These are phyloP conservation scores for Ophiostoma sp. DNA, from an alignment of 2,329 filamentous ascomycete species.

Conservation along the genomic window DNA sequence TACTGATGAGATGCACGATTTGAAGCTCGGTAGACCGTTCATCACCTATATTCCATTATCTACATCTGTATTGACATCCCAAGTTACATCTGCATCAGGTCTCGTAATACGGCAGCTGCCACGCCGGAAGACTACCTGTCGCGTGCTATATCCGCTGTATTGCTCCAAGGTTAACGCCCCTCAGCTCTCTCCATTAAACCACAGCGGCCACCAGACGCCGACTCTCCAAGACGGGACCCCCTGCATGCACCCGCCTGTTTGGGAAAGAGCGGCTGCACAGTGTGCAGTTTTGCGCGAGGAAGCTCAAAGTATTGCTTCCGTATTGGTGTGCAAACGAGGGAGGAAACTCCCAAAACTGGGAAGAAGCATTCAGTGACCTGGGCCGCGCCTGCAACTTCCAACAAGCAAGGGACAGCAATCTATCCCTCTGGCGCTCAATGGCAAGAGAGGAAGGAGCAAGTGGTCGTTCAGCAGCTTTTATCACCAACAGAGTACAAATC, in stretches of 20 bases:
- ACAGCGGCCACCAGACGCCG: not conserved
- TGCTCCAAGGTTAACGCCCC: not conserved
- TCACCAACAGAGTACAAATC: not conserved
- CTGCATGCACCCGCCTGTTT: conserved; percentile 7
- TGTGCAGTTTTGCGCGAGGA: conserved; percentile 2
- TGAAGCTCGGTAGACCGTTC: not conserved
- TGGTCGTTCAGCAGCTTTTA: not conserved
- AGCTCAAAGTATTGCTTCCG: not conserved
- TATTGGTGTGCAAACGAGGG: not conserved
- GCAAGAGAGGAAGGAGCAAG: not conserved
- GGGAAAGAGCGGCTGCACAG: conserved; percentile 15
- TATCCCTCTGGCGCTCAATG: not conserved
- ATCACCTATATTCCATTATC: not conserved
- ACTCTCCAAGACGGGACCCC: not conserved
- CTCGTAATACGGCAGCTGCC: not conserved
- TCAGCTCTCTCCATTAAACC: not conserved
- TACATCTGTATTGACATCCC: not conserved
- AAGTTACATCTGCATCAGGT: not conserved
- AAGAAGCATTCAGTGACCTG: not conserved
- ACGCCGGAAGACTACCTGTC: not conserved
- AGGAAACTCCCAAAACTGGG: not conserved
- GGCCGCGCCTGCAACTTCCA: conserved; percentile 13
- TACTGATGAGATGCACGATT: not conserved
- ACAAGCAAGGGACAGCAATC: not conserved
- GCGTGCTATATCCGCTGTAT: not conserved